Percentiles rank a stretch among this genome's conserved stretches.
phyloP scores from a whole-genome alignment of 306 rosid species.

The Castanopsis chinensis region DNA sequence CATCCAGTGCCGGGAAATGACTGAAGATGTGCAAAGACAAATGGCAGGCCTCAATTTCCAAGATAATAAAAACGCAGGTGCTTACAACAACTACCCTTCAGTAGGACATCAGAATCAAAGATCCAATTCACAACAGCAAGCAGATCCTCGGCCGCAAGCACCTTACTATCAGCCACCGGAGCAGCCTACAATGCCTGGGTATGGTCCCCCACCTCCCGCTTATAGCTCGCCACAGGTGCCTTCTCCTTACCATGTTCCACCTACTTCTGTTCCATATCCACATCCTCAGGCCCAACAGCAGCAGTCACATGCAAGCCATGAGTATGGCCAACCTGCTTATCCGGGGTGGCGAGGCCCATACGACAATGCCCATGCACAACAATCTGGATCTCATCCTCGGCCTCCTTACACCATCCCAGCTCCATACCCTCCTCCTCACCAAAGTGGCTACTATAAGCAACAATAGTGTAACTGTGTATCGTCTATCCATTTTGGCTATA shows the following conservation, averaged over 20 bases:
- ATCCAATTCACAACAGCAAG: slow-evolving; percentile 46
- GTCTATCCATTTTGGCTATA: slow-evolving; percentile 13
- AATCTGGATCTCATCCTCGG: slow-evolving; percentile 63
- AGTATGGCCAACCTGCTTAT: slow-evolving; percentile 93
- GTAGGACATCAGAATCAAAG: slow-evolving; percentile 68
- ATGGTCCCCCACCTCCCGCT: slow-evolving; percentile 48
- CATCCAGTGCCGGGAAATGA: slow-evolving; percentile 96
- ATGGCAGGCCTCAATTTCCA: slow-evolving; percentile 82
- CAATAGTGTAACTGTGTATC: slow-evolving; percentile 38
- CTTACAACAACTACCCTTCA: slow-evolving; percentile 49
- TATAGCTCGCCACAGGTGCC: slow-evolving; percentile 59
- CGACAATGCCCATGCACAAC: slow-evolving; percentile 69
- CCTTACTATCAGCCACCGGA: slow-evolving; percentile 73
- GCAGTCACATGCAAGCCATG: slow-evolving; percentile 64
- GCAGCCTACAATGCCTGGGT: slow-evolving; percentile 58
- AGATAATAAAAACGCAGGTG: slow-evolving; percentile 53
- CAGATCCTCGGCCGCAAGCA: slow-evolving; percentile 62
- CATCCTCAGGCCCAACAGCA: slow-evolving; percentile 65
- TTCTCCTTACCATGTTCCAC: slow-evolving; percentile 66
- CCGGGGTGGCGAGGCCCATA: slow-evolving; percentile 98
- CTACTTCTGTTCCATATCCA: slow-evolving; percentile 53
- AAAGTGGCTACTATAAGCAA: slow-evolving; percentile 81
- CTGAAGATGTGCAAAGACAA: slow-evolving; percentile 92
- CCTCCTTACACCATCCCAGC: slow-evolving; percentile 83
- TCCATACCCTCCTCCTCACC: slow-evolving; percentile 81